Base-by-base conservation (phyloP, 257 asterid species). In the Jacaranda copaia region DNA sequence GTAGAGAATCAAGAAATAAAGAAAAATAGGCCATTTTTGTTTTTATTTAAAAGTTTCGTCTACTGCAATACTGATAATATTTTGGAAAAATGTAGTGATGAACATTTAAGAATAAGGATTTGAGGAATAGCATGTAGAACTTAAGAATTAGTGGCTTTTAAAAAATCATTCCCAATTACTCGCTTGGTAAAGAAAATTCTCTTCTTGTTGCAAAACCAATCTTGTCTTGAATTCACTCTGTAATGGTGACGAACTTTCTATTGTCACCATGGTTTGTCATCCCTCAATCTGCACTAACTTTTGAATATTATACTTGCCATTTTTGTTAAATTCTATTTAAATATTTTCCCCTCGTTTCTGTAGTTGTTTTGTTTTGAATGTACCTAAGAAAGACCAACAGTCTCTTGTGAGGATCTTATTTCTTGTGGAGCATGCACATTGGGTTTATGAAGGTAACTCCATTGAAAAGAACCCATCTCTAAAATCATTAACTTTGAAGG, bases 281-380 rank as follows among this genome's bases (percentile, higher is more conserved):
- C n/a, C 25, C 60, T 20, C 60, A 6, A 55, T 16, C 6, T n/a
- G 8, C 32, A 5, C 32, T 55, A 15, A 40, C n/a, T 25, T 8
- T 40, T 20, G 46, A 15, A 7, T 52, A 14, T 48, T 69, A 14
- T 51, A n/a, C 18, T 53, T n/a, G 52, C 64, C n/a, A 56, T 19
- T 36, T 0, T 55, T 11, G n/a, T 39, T 61, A 12, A 6, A 46
- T 35, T 61, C 49, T 46, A 4, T 32, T 48, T 32, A 32, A 49
- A n/a, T 20, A 48, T 62, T 61, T 48, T 35, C 9, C 2, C 20
- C 1, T 77, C 67, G 36, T 76, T 74, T 25, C 53, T 81, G 92
- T 93, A 95, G 98, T 71, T 98, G 99, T 64, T 96, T 96, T 83
- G 98, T 96, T 78, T 88, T 96, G 81, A 93, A 96, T 65, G 97